phyloP scores from a whole-genome alignment of 1,139 yeast species.

The Kodamaea derodonti region DNA sequence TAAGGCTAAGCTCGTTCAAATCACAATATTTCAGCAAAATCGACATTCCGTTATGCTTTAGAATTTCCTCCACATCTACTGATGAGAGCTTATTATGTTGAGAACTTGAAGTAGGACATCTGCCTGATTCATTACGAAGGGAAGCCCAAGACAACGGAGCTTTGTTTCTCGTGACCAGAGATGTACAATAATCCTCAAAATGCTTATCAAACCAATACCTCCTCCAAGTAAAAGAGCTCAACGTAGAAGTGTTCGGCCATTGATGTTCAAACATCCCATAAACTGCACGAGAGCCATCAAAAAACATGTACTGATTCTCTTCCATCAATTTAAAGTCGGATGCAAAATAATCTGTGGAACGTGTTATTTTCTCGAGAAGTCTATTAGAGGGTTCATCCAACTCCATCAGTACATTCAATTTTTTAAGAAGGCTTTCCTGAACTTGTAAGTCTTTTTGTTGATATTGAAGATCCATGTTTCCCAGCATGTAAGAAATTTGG shows the following conservation, averaged over 20 bases:
- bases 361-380: conserved; percentile 1
- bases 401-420: conserved; percentile 1
- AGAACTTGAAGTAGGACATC: conserved; percentile 1
- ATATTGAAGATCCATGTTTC: conserved; percentile 2
- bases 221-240: background rate
- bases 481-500: conserved; percentile 6
- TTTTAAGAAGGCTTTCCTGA: conserved; percentile 3
- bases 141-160: background rate
- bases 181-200: too few species aligned
- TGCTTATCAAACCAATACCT: conserved; percentile 1
- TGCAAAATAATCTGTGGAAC: background rate
- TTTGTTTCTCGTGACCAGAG: too few species aligned
- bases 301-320: background rate
- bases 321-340: background rate
- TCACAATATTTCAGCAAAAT: background rate
- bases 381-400: conserved; percentile 2
- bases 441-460: conserved; percentile 4
- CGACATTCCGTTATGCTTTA: background rate
- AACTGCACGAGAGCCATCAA: background rate
- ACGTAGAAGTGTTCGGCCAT: background rate
- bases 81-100: background rate
- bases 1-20: background rate
- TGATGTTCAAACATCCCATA: conserved; percentile 1
- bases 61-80: background rate
- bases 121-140: background rate